These are phyloP conservation scores for Sherardia arvensis DNA, from an alignment of 257 asterid species.

Conservation along the genomic window DNA sequence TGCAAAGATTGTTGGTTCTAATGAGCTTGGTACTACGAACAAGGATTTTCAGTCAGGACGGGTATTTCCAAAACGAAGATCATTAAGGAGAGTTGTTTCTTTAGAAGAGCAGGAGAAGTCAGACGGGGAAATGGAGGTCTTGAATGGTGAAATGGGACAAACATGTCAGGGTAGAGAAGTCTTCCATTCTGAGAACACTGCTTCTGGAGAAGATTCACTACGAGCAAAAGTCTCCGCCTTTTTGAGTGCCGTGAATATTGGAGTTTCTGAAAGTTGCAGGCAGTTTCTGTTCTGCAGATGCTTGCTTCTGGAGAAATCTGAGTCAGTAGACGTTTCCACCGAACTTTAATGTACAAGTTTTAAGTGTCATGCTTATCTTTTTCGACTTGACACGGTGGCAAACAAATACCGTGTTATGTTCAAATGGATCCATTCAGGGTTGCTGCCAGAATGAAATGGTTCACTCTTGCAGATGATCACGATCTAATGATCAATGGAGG, in stretches of 20 bases:
- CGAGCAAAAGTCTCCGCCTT: constrained; percentile 16
- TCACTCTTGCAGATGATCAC: neutral
- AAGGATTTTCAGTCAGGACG: constrained; percentile 37
- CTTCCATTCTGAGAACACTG: constrained; percentile 13
- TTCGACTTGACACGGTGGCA: neutral
- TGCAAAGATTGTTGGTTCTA: constrained; percentile 23
- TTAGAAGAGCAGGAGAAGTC: constrained; percentile 51
- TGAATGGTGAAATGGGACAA: constrained; percentile 21
- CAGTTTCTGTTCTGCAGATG: constrained; percentile 30
- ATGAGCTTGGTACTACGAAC: constrained; percentile 25
- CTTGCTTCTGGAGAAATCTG: constrained; percentile 31
- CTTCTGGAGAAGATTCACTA: constrained; percentile 19
- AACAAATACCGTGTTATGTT: neutral
- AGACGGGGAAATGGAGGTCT: constrained; percentile 28
- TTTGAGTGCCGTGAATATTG: constrained; percentile 32
- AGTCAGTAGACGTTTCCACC: constrained; percentile 26
- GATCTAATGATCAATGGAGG: no score
- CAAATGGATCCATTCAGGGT: neutral
- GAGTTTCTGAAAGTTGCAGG: constrained; percentile 30
- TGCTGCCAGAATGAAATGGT: neutral
- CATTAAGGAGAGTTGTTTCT: constrained; percentile 53
- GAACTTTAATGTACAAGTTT: neutral
- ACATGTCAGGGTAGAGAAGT: constrained; percentile 16
- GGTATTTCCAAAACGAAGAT: constrained; percentile 34
- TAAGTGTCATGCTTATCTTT: neutral